Evolutionary conservation across 805 yeast species (phyloP), one percentile per base, ranked within the genome.

Genomic region (Peterozyma toletana): DNA sequence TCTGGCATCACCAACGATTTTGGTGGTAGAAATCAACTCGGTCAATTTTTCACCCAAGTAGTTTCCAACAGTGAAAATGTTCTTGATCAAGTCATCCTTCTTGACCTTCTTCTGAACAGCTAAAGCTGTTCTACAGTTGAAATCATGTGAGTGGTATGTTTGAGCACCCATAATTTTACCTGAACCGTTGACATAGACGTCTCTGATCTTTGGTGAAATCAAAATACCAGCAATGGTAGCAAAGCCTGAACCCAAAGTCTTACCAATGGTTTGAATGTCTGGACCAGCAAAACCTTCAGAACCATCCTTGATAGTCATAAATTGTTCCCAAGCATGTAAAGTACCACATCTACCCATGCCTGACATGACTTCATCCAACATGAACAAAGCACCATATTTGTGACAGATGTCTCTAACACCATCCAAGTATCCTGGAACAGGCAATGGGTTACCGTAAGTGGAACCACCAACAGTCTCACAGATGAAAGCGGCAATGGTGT

Each of bases 281-380:
- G 80, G 80, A 18, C 68, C 69, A 18, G 38, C 47, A 39, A 56
- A 36, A 33, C 48, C 50, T 61, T 34, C 58, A 14, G 44, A 40
- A 38, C 47, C 47, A 40, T 44, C 47, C 13, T 29, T 33, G 15
- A 54, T 52, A 13, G 58, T 62, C 38, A 64, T 43, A 44, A 52
- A 64, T 50, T 66, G 68, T 53, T 71, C 74, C 72, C 70, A 73
- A 37, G 77, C 73, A 56, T 67, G 67, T 38, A 68, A 63, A 33
- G 64, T 62, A 36, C 79, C 78, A 48, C 67, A 58, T 55, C 80
- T 67, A 31, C 79, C 79, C 27, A 73, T 66, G 30, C 80, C 80
- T 52, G 76, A 73, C 78, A 74, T 73, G 30, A 74, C 75, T 58
- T 76, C 80, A 48, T 75, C 80, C 42, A 72, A 59, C 55, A 71